Evolutionary conservation across 2,329 filamentous ascomycete genomes (phyloP).

Genomic region (Neonectria hederae): DNA sequence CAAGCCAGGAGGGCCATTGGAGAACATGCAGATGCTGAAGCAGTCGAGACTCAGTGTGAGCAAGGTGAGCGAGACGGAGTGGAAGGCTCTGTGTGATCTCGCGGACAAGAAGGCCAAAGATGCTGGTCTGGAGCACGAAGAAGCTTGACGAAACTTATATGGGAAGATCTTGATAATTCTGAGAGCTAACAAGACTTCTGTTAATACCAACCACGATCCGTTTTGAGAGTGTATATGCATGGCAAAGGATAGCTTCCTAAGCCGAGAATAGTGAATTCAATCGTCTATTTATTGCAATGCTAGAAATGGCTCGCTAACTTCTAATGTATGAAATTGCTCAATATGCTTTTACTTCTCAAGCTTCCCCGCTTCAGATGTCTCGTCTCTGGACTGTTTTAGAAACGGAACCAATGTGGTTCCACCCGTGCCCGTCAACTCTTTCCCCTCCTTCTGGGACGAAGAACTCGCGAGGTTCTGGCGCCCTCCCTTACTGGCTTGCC

Average conservation of each 20-base stretch:
- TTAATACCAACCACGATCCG: background rate
- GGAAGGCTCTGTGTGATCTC: constrained; percentile 68
- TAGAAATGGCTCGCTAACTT: constrained; percentile 7
- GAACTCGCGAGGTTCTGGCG: constrained; percentile 57
- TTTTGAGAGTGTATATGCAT: too few relatives aligned
- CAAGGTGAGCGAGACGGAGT: constrained; percentile 71
- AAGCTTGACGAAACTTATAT: constrained; percentile 20
- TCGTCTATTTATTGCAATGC: background rate
- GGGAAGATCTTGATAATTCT: background rate
- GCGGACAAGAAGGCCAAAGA: constrained; percentile 56
- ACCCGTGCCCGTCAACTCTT: constrained; percentile 80
- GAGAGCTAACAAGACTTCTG: background rate
- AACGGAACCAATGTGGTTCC: constrained; percentile 91
- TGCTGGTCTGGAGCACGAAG: constrained; percentile 51
- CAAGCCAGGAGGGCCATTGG: constrained; percentile 64
- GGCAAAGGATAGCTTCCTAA: background rate
- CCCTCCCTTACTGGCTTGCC: constrained; percentile 42
- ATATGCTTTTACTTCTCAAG: constrained; percentile 34
- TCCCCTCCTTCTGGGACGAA: constrained; percentile 48
- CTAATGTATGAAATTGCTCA: background rate
- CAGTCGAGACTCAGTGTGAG: constrained; percentile 85
- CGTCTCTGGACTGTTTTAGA: constrained; percentile 86
- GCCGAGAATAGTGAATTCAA: background rate
- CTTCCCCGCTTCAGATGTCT: constrained; percentile 65
- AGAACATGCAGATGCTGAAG: constrained; percentile 84